Base-by-base conservation (phyloP, 2,329 filamentous ascomycete genomes). In the Chaetothyriales sp. region DNA sequence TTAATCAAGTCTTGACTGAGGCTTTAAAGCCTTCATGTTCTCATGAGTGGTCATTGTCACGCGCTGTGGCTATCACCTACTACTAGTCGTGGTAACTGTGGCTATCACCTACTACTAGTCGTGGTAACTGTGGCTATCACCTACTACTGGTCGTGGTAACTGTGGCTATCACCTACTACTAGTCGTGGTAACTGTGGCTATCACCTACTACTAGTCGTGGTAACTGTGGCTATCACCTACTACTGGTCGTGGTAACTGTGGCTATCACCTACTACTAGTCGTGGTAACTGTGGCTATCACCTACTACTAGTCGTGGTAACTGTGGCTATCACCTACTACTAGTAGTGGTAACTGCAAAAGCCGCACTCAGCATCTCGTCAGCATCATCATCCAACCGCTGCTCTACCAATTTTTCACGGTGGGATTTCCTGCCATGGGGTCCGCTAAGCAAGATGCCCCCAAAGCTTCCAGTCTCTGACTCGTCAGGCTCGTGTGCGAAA, bases 381-480 rank as follows among this genome's bases (percentile, higher is more conserved):
- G 70, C 70, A 53, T 71, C 68, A 5, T 65, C 62, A 55, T 73
- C 70, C 9, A 73, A 53, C 33, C 53, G 51, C 49, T 52, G 50
- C 44, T 53, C 56, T 44, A 59, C 47, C 20, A 48, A 52, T 33
- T 49, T 47, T 50, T 59, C 57, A 44, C 53, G 52, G 20, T 49
- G 53, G 43, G 52, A 45, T 2, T 47, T 49, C 29, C 20, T 51
- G 15, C 44, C 44, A 4, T 52, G 25, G 1, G 43, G 48, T 7
- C 46, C 10, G 18, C 43, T 46, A 20, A 51, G 13, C n/a, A 44
- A 19, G 37, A 50, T 49, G 18, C 15, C 20, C 10, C 22, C 43
- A 25, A 33, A 29, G 22, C 18, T 47, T 29, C 18, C 28, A 13
- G 20, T 9, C 20, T 47, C 46, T 29, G 7, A 20, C 18, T 29